These are phyloP conservation scores for Diddensiella transvaalensis DNA, from an alignment of 805 yeast species.

Conservation along the genomic window DNA sequence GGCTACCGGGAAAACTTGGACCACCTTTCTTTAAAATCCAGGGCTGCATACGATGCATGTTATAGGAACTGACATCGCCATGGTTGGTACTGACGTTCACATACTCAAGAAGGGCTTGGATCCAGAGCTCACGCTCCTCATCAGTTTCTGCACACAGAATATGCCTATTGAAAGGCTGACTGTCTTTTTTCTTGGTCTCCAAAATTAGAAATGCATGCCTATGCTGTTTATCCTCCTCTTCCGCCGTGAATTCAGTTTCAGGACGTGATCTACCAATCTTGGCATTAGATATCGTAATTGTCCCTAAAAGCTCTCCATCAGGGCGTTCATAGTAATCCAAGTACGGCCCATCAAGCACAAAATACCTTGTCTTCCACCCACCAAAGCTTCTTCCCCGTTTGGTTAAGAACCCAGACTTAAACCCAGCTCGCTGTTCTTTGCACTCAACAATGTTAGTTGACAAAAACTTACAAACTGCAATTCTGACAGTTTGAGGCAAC, in stretches of 20 bases:
- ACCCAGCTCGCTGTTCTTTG: slow-evolving; percentile 41
- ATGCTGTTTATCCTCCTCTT: slow-evolving; percentile 25
- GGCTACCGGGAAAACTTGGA: background rate
- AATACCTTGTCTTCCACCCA: slow-evolving; percentile 68
- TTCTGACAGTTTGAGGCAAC: slow-evolving; percentile 50
- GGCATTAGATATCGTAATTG: slow-evolving; percentile 46
- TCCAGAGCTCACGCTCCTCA: slow-evolving; percentile 72
- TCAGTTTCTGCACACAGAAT: slow-evolving; percentile 77
- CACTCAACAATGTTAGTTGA: slow-evolving; percentile 59
- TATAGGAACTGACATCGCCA: slow-evolving; percentile 19
- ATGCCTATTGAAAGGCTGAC: slow-evolving; percentile 34
- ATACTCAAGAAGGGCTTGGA: slow-evolving; percentile 41
- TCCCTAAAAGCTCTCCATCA: slow-evolving; percentile 53
- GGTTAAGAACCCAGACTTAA: slow-evolving; percentile 62
- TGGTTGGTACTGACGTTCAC: slow-evolving; percentile 4
- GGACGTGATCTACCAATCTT: slow-evolving; percentile 51
- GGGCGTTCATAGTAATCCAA: slow-evolving; percentile 56
- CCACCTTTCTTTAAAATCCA: background rate
- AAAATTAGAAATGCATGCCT: slow-evolving; percentile 56
- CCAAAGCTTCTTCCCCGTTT: slow-evolving; percentile 65
- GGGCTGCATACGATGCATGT: slow-evolving; percentile 2
- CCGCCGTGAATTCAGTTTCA: slow-evolving; percentile 35
- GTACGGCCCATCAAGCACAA: slow-evolving; percentile 57
- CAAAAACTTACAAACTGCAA: slow-evolving; percentile 58
- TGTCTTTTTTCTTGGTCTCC: slow-evolving; percentile 41